Conservation (phyloP, 75 land plant genomes). For the Cryptomeria japonica region DNA sequence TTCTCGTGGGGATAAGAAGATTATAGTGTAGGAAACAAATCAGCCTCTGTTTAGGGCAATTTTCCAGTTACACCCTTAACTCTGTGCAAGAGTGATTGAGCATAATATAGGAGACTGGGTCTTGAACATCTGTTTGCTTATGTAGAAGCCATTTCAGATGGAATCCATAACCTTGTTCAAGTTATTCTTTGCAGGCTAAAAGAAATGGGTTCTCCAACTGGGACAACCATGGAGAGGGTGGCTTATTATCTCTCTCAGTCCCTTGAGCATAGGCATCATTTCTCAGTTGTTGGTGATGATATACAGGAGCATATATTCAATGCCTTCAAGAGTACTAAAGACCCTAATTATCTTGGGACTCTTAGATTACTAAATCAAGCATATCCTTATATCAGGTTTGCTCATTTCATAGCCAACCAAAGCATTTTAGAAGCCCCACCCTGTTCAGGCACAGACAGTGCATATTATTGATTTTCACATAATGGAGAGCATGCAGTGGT, state of each 20-base stretch:
- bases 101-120: not conserved
- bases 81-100: not conserved
- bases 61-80: not conserved
- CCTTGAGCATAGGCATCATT: slow-evolving; percentile 42
- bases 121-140: slow-evolving; percentile 49
- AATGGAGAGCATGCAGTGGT: too few relatives aligned
- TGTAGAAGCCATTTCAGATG: slow-evolving; percentile 12
- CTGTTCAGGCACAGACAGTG: slow-evolving; percentile 55
- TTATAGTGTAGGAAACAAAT: not conserved
- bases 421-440: not conserved
- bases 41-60: not conserved
- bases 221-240: slow-evolving; percentile 6
- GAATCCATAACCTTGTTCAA: slow-evolving; percentile 39
- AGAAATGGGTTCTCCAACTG: slow-evolving; percentile 42
- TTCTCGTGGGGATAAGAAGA: not conserved
- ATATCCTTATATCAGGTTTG: not conserved
- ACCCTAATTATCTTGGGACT: slow-evolving; percentile 30
- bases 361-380: slow-evolving; percentile 30
- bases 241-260: too few relatives aligned
- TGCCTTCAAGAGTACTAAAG: not conserved
- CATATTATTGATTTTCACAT: too few relatives aligned
- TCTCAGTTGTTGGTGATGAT: slow-evolving; percentile 11
- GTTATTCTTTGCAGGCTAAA: slow-evolving; percentile 64
- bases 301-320: slow-evolving; percentile 19
- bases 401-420: not conserved